Base-by-base conservation (phyloP, 73 alveolate genomes). In the Breviolum minutum region DNA sequence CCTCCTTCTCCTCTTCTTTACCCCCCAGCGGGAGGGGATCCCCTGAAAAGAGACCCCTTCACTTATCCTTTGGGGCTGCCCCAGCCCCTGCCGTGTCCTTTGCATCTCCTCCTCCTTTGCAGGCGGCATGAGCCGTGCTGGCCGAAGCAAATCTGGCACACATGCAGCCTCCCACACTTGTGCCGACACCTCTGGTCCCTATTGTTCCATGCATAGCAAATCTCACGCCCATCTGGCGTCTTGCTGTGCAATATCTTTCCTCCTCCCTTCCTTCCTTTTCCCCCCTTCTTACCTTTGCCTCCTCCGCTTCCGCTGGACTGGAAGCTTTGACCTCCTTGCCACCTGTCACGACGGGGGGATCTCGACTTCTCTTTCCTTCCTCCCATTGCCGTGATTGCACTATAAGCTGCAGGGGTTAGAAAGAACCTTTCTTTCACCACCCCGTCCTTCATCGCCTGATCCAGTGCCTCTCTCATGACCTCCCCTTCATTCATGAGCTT, bases 191-290 rank as follows among this genome's bases (percentile, higher is more conserved):
- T n/a, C 7, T 74, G 30, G 68, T 40, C 13, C 30, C 63, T 61
- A 19, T 32, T 27, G 63, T 89, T 89, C 96, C 96, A 89, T 63
- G n/a, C 29, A 26, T 68, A 89, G 76, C 96, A 89, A 0, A 89
- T 54, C 76, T 89, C 76, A 0, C 96, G 62, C 0, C 96, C 96
- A 48, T 89, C 96, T 0, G 96, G 96, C 8, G 96, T 70, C 16
- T 17, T 16, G 96, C 62, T 74, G 20, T 89, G 64, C 60, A 68
- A 48, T 27, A 6, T n/a, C 20, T n/a, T n/a, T n/a, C 54, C 54
- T 40, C 0, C 54, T 2, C 11, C 54, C 26, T 20, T 20, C n/a
- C 0, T 63, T 26, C 61, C 68, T 40, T 40, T 40, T 40, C 54
- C 54, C 3, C n/a, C 74, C 91, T 10, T 60, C 22, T 40, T n/a